Evolutionary conservation across 108 stramenopile species (phyloP), one percentile per base, ranked within the genome.

Genomic region (Discostella pseudostelligera): DNA sequence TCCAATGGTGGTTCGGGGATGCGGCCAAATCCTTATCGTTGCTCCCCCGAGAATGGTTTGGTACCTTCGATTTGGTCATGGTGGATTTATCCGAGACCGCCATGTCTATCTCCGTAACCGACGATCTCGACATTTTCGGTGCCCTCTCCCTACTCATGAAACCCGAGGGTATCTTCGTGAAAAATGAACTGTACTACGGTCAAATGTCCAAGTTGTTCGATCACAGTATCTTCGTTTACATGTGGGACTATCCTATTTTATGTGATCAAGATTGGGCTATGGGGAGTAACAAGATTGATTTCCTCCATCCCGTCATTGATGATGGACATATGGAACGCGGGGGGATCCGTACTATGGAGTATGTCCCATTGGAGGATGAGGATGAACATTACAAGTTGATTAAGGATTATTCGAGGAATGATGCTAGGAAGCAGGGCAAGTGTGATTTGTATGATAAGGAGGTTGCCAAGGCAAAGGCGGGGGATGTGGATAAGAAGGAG

Each of bases 1-100:
- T 93, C 1, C 82, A 91, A 72, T 94, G 93, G 93, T 94, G 93
- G 93, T 94, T 83, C 57, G 93, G 93, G 13, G 93, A 94, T 65
- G 93, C 93, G 0, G 73, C 93, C 47, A 94, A 91, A 78, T 82
- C 78, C 53, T 62, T 94, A 21, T 54, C 85, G 4, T 49, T 94
- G 62, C 74, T 94, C 21, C 89, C 93, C 1, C 73, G 84, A 26
- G 87, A 89, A 19, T 90, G 88, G 68, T 89, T 84, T 59, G 87
- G 86, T 7, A 83, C 85, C 29, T 94, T 94, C 67, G 92, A 94
- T 73, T 53, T 94, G 66, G 87, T 94, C 16, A 75, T 94, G 68
- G 84, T 94, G 19, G 93, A 91, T 69, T 68, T 91, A n/a, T 83
- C 82, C 20, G 90, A 91, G 51, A 90, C 89, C 3, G 83, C 83